phyloP scores from a whole-genome alignment of 2,329 filamentous ascomycete species.

The Parafenestella ontariensis region DNA sequence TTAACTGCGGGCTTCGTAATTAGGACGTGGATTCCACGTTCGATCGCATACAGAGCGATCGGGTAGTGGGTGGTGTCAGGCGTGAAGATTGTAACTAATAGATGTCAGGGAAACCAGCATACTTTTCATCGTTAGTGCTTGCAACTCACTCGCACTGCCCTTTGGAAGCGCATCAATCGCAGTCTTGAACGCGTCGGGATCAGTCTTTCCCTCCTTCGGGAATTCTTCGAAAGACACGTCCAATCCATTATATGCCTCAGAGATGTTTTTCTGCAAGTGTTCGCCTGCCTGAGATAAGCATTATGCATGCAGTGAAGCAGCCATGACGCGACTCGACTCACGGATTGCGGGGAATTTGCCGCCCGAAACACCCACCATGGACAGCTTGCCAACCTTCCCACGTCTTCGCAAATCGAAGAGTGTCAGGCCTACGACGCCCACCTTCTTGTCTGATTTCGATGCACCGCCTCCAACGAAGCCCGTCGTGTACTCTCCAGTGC shows the following conservation, averaged over 20 bases:
- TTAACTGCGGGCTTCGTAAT: slow-evolving; percentile 95
- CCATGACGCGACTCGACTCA: slow-evolving; percentile 58
- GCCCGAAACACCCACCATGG: slow-evolving; percentile 90
- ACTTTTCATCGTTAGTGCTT: too few relatives aligned
- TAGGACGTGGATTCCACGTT: slow-evolving; percentile 86
- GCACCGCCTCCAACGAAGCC: slow-evolving; percentile 86
- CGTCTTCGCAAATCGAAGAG: slow-evolving; percentile 87
- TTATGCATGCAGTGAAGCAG: not conserved
- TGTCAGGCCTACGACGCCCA: slow-evolving; percentile 89
- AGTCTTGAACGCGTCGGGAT: slow-evolving; percentile 84
- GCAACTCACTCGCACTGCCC: slow-evolving; percentile 71
- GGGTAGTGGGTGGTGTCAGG: slow-evolving; percentile 92
- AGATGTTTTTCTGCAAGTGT: slow-evolving; percentile 88
- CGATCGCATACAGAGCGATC: slow-evolving; percentile 90
- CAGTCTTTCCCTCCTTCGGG: slow-evolving; percentile 74
- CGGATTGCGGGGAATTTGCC: slow-evolving; percentile 91
- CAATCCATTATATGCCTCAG: slow-evolving; percentile 83
- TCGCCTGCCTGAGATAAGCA: slow-evolving; percentile 63
- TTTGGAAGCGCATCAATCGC: slow-evolving; percentile 84
- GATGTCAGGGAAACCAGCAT: not conserved
- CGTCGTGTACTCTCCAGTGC: slow-evolving; percentile 96
- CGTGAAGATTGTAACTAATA: slow-evolving; percentile 88
- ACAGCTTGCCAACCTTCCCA: slow-evolving; percentile 84
- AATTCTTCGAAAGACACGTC: slow-evolving; percentile 87
- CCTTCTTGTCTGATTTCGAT: slow-evolving; percentile 92